These are phyloP conservation scores for Neurospora africana DNA, from an alignment of 495 filamentous ascomycete species.

Conservation along the genomic window DNA sequence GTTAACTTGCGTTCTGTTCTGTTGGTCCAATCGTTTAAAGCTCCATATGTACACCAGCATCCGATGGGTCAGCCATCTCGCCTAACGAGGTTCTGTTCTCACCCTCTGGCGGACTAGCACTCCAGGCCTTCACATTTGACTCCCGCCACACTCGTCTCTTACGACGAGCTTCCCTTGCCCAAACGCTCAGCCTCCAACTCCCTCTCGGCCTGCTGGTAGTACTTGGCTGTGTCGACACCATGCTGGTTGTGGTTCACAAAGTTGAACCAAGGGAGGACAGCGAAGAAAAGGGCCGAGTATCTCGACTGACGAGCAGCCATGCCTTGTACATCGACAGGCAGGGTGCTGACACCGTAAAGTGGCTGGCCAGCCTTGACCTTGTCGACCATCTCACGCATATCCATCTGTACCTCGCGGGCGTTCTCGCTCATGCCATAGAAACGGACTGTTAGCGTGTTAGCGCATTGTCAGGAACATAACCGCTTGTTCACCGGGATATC, in stretches of 20 bases:
- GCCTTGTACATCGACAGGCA: constrained; percentile 84
- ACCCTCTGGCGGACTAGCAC: not conserved
- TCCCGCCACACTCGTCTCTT: not conserved
- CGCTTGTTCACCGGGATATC: not conserved
- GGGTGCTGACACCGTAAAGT: constrained; percentile 70
- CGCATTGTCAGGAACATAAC: not conserved
- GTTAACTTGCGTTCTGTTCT: not conserved
- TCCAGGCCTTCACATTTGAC: not conserved
- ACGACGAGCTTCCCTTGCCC: constrained; percentile 13
- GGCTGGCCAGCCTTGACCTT: constrained; percentile 86
- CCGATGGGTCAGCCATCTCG: constrained; percentile 7
- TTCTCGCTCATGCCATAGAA: constrained; percentile 96
- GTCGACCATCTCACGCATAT: constrained; percentile 96
- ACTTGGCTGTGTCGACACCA: constrained; percentile 95
- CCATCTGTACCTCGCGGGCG: constrained; percentile 79
- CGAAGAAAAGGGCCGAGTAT: constrained; percentile 72
- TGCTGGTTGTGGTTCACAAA: constrained; percentile 96
- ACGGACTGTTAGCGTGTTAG: constrained; percentile 44
- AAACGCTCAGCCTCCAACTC: constrained; percentile 72
- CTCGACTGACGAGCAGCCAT: constrained; percentile 86
- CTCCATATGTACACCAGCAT: constrained; percentile 20
- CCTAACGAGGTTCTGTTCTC: not conserved
- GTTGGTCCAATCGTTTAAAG: constrained; percentile 12
- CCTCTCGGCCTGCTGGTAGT: constrained; percentile 90
- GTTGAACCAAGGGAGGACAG: constrained; percentile 91